These are phyloP conservation scores for Ligustrum vulgare DNA, from an alignment of 257 asterid species.

Conservation along the genomic window DNA sequence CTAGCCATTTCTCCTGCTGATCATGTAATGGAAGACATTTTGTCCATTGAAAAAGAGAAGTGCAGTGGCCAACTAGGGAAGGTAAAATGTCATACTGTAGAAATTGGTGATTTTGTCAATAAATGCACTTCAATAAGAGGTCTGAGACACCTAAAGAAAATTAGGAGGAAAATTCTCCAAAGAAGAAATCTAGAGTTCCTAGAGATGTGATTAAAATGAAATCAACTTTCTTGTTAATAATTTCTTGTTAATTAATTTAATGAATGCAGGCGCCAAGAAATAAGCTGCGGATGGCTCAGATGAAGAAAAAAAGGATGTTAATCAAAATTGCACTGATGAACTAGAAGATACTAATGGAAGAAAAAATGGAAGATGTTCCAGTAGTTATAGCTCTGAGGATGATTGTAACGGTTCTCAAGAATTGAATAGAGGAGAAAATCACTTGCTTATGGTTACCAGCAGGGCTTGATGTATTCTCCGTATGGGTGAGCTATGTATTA, in stretches of 20 bases:
- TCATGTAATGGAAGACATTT: no score
- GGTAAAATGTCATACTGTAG: not conserved
- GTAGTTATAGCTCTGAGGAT: no score
- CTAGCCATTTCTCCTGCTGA: no score
- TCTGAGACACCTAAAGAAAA: slow-evolving; percentile 2
- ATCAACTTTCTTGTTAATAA: not conserved
- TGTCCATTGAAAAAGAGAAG: slow-evolving; percentile 30
- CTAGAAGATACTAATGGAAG: no score
- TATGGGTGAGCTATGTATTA: slow-evolving; percentile 65
- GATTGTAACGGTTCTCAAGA: no score
- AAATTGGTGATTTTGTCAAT: slow-evolving; percentile 20
- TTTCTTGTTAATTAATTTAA: no score
- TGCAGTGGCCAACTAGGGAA: slow-evolving; percentile 5
- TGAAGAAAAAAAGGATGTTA: no score
- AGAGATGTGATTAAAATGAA: slow-evolving; percentile 39
- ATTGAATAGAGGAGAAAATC: no score
- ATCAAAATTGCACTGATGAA: no score
- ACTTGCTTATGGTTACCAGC: slow-evolving; percentile 73
- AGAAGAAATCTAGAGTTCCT: slow-evolving; percentile 49
- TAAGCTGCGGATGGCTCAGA: no score
- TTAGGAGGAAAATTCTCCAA: slow-evolving; percentile 28
- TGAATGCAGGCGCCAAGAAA: no score
- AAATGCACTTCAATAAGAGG: slow-evolving; percentile 51
- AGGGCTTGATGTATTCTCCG: slow-evolving; percentile 84
- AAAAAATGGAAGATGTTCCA: no score